Evolutionary conservation across 2,329 filamentous ascomycete species (phyloP).

Genomic region (Didymella sp.): DNA sequence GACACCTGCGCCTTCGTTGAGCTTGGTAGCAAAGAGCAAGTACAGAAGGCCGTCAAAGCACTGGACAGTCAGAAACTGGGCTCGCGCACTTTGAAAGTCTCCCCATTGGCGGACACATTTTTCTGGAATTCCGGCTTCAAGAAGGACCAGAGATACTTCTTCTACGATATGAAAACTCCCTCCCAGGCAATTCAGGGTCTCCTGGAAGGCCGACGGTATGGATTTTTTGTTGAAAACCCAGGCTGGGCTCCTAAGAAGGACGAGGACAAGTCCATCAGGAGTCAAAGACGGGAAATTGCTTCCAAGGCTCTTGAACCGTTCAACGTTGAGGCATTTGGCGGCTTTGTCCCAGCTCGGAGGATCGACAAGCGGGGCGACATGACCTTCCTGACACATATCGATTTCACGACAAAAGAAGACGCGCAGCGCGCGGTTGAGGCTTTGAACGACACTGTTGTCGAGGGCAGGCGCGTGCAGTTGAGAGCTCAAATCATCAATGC

Average conservation of each 20-base stretch:
- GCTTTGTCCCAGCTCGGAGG: slow-evolving; percentile 14
- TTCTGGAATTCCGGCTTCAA: slow-evolving; percentile 12
- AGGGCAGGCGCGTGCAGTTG: slow-evolving; percentile 21
- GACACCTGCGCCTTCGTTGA: slow-evolving; percentile 25
- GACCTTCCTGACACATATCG: slow-evolving; percentile 24
- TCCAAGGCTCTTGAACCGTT: slow-evolving; percentile 22
- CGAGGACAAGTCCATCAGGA: neutral
- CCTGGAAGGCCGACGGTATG: slow-evolving; percentile 31
- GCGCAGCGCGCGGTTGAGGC: slow-evolving; percentile 27
- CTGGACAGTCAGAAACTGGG: slow-evolving; percentile 9
- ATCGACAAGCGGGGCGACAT: neutral
- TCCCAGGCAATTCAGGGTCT: slow-evolving; percentile 22
- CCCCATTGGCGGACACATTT: slow-evolving; percentile 16
- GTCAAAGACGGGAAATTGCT: slow-evolving; percentile 14
- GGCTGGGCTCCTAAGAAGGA: slow-evolving; percentile 21
- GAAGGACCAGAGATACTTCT: slow-evolving; percentile 10
- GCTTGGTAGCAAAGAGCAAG: slow-evolving; percentile 27
- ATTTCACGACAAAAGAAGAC: slow-evolving; percentile 35
- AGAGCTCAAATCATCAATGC: neutral
- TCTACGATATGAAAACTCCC: slow-evolving; percentile 14
- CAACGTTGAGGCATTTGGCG: slow-evolving; percentile 27
- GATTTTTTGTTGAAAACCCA: slow-evolving; percentile 26
- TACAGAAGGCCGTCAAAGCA: slow-evolving; percentile 16
- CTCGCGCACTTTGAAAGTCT: neutral
- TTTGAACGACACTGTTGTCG: slow-evolving; percentile 23